These are phyloP conservation scores for Candida ascalaphidarum DNA, from an alignment of 805 yeast genomes.

Conservation along the genomic window DNA sequence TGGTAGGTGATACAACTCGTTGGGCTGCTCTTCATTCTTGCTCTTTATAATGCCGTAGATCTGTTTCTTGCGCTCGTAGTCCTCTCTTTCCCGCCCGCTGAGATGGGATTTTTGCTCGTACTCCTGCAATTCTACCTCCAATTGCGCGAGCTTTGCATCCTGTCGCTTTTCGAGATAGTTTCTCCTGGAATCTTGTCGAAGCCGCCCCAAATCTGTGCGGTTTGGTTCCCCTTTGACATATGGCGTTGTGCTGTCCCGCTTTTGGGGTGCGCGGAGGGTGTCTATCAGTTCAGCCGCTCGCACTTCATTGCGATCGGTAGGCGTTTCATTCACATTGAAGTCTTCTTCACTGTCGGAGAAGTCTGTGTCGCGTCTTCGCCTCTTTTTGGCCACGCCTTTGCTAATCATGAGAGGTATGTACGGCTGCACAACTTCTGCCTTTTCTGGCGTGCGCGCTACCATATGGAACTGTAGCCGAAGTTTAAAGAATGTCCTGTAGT, in stretches of 20 bases:
- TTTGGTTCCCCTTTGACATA: background rate
- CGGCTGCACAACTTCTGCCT: no score
- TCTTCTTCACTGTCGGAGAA: no score
- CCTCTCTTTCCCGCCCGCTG: conserved; percentile 7
- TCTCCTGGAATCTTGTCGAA: conserved; percentile 10
- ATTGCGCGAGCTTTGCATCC: conserved; percentile 9
- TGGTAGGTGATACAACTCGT: conserved; percentile 39
- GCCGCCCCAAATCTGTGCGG: conserved; percentile 1
- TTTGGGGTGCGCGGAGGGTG: background rate
- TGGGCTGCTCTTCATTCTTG: conserved; percentile 13
- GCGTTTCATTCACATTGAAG: no score
- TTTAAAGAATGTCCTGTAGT: no score
- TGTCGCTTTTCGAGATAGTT: conserved; percentile 14
- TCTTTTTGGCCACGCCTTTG: no score
- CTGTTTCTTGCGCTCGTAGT: conserved; percentile 10
- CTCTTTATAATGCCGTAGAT: conserved; percentile 9
- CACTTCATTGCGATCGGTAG: no score
- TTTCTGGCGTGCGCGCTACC: no score
- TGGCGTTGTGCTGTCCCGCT: background rate
- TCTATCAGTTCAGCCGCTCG: no score
- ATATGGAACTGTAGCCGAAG: no score
- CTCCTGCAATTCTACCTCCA: conserved; percentile 8
- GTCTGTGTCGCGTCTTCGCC: no score
- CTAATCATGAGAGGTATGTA: no score
- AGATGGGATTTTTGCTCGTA: conserved; percentile 1